These are phyloP conservation scores for Fomitopsis betulina DNA, from an alignment of 1,284 basidiomycete species.

Conservation along the genomic window DNA sequence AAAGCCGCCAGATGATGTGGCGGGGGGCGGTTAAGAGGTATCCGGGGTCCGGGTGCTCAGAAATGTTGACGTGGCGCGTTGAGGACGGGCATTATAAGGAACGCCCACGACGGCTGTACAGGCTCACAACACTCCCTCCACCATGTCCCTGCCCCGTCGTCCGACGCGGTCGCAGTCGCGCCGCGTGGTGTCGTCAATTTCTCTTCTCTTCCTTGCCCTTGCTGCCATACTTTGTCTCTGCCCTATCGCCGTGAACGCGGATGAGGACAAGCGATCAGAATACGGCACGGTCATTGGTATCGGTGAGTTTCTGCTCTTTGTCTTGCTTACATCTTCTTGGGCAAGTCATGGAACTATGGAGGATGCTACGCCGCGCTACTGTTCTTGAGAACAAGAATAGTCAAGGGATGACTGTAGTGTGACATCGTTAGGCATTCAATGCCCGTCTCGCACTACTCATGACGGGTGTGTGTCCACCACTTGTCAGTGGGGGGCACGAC, in stretches of 20 bases:
- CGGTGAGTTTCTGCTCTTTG: slow-evolving; percentile 48
- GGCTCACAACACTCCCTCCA: slow-evolving; percentile 14
- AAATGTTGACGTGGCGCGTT: slow-evolving; percentile 15
- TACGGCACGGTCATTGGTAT: slow-evolving; percentile 97
- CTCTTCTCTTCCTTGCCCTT: slow-evolving; percentile 59
- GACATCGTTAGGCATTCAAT: too few relatives aligned
- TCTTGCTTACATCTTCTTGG: too few relatives aligned
- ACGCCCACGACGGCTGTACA: not conserved
- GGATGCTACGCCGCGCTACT: too few relatives aligned
- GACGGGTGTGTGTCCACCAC: too few relatives aligned
- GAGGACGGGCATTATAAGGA: not conserved
- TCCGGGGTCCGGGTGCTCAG: slow-evolving; percentile 2
- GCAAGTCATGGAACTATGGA: too few relatives aligned
- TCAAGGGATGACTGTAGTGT: too few relatives aligned
- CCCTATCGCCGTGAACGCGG: slow-evolving; percentile 46
- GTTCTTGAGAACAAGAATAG: too few relatives aligned
- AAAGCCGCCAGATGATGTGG: not conserved
- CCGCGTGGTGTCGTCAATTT: slow-evolving; percentile 59
- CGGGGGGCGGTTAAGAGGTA: not conserved
- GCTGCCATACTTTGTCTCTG: slow-evolving; percentile 61
- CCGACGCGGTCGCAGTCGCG: slow-evolving; percentile 57
- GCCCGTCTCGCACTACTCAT: too few relatives aligned
- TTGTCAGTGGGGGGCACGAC: too few relatives aligned
- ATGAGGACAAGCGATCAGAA: slow-evolving; percentile 57
- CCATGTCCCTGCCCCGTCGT: slow-evolving; percentile 38